Conservation (phyloP, 2,329 filamentous ascomycete species). For the Claviceps africana region DNA sequence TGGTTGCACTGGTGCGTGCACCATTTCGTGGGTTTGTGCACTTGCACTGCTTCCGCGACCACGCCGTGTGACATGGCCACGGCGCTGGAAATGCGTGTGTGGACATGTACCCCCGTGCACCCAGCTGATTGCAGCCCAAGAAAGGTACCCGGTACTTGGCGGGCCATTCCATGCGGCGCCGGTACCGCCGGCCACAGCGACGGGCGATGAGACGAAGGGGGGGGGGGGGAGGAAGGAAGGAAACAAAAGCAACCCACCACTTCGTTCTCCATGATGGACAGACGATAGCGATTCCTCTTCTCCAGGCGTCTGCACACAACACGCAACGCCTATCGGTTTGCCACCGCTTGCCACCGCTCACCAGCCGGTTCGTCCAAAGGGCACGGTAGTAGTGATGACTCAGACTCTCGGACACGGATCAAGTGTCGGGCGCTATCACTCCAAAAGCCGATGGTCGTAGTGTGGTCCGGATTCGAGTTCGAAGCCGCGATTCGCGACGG, state of each 20-base stretch:
- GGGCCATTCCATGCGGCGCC: background rate
- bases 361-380: background rate
- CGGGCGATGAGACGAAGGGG: background rate
- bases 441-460: background rate
- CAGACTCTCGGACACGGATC: background rate
- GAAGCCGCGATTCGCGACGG: too few species aligned
- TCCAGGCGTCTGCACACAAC: background rate
- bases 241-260: slow-evolving; percentile 8
- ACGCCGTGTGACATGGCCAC: background rate
- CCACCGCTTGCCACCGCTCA: background rate
- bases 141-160: background rate
- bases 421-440: background rate
- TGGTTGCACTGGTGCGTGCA: background rate
- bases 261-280: slow-evolving; percentile 11
- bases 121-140: background rate
- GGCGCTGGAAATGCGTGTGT: background rate
- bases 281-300: background rate
- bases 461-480: background rate
- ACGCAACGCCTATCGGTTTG: background rate
- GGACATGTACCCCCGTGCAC: background rate
- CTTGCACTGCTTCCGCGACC: background rate
- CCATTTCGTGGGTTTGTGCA: background rate
- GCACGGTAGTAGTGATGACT: background rate
- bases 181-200: background rate
- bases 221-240: background rate